Base-by-base conservation (phyloP, 352 stramenopile species). In the Pythium rhizo-oryzae region DNA sequence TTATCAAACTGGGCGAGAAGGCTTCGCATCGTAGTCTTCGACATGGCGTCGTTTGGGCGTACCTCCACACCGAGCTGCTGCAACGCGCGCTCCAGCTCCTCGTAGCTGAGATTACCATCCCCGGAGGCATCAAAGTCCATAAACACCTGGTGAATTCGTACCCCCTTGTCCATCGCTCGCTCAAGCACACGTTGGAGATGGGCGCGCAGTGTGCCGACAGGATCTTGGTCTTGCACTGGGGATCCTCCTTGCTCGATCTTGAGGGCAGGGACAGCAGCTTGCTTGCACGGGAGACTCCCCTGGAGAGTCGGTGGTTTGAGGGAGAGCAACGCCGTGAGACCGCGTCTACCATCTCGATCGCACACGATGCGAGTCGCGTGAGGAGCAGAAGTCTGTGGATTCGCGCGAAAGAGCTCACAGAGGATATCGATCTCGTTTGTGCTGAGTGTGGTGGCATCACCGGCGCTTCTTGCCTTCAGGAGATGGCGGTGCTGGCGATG, bases 61-160 rank as follows among this genome's bases (percentile, higher is more conserved):
- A 59, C 74, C n/a, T 63, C 51, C 47, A 91, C 76, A 7, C 82
- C 82, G 2, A 95, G 74, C 37, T 87, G 74, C 13, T 74, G 66
- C 16, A 94, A 60, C 9, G 84, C 82, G 9, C 57, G 53, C 12
- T 79, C 71, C 24, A 92, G 87, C 43, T 92, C 84, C 5, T 78
- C 72, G 6, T 71, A 78, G 16, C 79, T 89, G 4, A 94, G 57
- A 4, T 79, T 87, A 0, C 82, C 84, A 61, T 93, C 84, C 12
- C 79, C 69, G 0, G 82, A 92, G 4, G 65, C 37, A 35, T 94
- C 86, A 5, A 94, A 71, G 33, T 90, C 70, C 18, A 71, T 66
- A 62, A 94, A 94, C 9, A 94, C 76, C 24, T 91, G 72, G 35
- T 91, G 79, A 4, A 92, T 71, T 0, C 64, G 65, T 4, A 92